Evolutionary conservation across 176 grass and related monocot genomes (phyloP).

Genomic region (Elymus sibiricus): DNA sequence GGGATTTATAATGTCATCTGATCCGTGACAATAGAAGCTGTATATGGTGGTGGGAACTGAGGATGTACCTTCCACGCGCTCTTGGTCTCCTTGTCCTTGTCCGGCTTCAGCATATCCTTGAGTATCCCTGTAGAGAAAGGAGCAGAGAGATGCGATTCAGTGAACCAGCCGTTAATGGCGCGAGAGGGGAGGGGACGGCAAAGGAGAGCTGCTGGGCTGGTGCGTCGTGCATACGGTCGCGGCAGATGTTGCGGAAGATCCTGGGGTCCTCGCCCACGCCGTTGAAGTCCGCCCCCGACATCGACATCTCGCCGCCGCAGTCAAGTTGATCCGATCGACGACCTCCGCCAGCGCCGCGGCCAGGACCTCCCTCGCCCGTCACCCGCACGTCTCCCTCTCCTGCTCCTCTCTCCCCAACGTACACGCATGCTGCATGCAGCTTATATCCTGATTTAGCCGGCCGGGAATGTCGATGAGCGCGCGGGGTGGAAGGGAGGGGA

Average conservation of each 20-base stretch:
- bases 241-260: slow-evolving; percentile 71
- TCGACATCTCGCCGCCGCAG: slow-evolving; percentile 51
- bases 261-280: slow-evolving; percentile 66
- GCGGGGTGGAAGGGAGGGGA: not conserved
- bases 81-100: slow-evolving; percentile 68
- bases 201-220: too few species aligned
- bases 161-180: not conserved
- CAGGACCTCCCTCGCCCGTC: not conserved
- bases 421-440: not conserved
- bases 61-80: slow-evolving; percentile 74
- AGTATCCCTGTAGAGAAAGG: slow-evolving; percentile 54
- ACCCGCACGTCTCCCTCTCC: not conserved
- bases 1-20: not conserved
- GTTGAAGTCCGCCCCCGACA: slow-evolving; percentile 58
- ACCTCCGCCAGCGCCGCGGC: not conserved
- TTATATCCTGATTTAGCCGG: slow-evolving; percentile 43
- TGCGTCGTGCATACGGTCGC: slow-evolving; percentile 55
- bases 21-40: not conserved
- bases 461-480: slow-evolving; percentile 11
- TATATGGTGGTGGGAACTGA: too few species aligned
- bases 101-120: slow-evolving; percentile 68
- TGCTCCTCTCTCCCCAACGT: not conserved
- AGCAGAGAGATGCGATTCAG: not conserved
- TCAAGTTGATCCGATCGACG: not conserved
- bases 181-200: too few species aligned